Base-by-base conservation (phyloP, 2,329 filamentous ascomycete genomes). In the Calonectria ilicicola region DNA sequence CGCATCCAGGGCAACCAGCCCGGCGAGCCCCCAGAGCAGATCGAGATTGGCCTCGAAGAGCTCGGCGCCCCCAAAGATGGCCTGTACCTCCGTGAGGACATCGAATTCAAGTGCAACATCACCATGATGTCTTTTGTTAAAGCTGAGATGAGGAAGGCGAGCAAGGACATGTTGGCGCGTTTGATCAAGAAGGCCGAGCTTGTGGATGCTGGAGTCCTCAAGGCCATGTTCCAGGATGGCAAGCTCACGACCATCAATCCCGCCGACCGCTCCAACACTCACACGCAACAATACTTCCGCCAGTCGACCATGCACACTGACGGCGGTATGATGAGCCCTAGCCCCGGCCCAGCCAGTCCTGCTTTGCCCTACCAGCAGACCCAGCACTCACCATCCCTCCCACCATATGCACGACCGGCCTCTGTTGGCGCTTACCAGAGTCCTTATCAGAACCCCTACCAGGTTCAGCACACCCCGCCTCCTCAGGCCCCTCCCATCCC, bases 171-270 rank as follows among this genome's bases (percentile, higher is more conserved):
- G 90, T 89, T 94, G 1, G 86, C 89, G 66, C 88, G 92, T 62
- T 89, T 94, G 80, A 91, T 93, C 79, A 93, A 93, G 79, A 94
- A 94, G 85, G 92, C 92, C 0, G 91, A 93, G 81, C 85, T 94
- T 26, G 85, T 94, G 46, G 92, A 94, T 77, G 86, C 91, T 7
- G 92, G 92, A 19, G 86, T 90, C 21, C 85, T 94, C 62, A 89
- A 90, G 49, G 92, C 90, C 68, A 93, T 94, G 91, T 90, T 93
- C 79, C 88, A 93, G 77, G 86, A 92, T 73, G 92, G 92, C 58
- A 89, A 85, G 78, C 85, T 93, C 72, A 91, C 86, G 83, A 93
- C 91, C 0, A 81, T 90, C 75, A 88, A 90, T 77, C 88, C 87
- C 7, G 87, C 86, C 74, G 88, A 90, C 77, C 84, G 87, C 10